Evolutionary conservation across 1,139 yeast genomes (phyloP).

Genomic region (Nakaseomyces kungkrabaensis): DNA sequence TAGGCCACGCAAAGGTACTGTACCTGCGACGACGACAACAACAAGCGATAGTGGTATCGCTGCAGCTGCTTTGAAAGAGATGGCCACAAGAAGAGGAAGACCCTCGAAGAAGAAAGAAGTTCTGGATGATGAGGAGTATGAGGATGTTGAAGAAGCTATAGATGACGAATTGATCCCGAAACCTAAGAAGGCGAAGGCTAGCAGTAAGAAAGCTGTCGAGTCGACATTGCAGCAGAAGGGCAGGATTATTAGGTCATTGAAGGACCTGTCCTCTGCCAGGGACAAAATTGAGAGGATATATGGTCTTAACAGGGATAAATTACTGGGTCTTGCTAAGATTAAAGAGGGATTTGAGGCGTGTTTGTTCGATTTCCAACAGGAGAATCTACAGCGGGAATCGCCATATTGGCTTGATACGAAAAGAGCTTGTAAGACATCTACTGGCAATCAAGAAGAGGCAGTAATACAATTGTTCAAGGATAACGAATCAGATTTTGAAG

Average conservation of each 20-base stretch:
- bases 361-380: constrained; percentile 27
- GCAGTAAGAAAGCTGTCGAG: background rate
- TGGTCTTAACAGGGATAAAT: constrained; percentile 30
- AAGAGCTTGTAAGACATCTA: constrained; percentile 6
- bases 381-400: constrained; percentile 12
- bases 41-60: constrained; percentile 1
- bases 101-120: constrained; percentile 4
- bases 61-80: constrained; percentile 8
- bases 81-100: constrained; percentile 4
- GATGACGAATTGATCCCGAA: background rate
- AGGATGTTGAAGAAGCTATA: constrained; percentile 4
- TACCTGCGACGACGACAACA: too few relatives aligned
- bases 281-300: constrained; percentile 32
- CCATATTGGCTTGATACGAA: constrained; percentile 12
- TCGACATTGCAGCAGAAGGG: constrained; percentile 15
- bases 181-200: constrained; percentile 5
- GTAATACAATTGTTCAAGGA: constrained; percentile 9
- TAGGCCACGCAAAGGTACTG: constrained; percentile 7
- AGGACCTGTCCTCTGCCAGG: constrained; percentile 30
- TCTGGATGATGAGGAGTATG: constrained; percentile 7
- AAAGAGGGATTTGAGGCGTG: constrained; percentile 32
- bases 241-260: constrained; percentile 22
- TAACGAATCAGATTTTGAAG: constrained; percentile 6
- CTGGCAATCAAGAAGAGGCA: background rate
- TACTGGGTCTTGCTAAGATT: constrained; percentile 28